Evolutionary conservation across 768 basidiomycete species (phyloP).

Genomic region (Hericium erinaceus): DNA sequence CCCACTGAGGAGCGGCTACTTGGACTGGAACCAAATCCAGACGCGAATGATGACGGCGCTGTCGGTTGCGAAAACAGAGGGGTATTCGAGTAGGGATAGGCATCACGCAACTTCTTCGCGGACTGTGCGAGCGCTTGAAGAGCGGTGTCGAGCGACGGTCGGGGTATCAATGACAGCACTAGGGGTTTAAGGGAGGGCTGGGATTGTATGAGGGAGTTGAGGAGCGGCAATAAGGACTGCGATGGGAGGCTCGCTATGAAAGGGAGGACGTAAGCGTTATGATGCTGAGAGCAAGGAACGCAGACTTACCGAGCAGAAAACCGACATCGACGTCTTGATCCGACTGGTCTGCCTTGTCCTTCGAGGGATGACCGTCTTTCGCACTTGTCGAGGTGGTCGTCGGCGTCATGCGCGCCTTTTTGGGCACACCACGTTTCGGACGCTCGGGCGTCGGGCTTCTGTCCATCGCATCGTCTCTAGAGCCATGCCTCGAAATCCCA

Average conservation of each 20-base stretch:
- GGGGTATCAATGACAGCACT: constrained; percentile 71
- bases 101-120: constrained; percentile 67
- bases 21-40: constrained; percentile 18
- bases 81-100: constrained; percentile 70
- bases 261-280: constrained; percentile 8
- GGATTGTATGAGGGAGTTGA: constrained; percentile 55
- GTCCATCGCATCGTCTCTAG: constrained; percentile 70
- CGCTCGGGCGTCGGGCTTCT: constrained; percentile 79
- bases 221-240: constrained; percentile 64
- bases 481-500: constrained; percentile 17
- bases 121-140: constrained; percentile 58
- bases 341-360: constrained; percentile 39
- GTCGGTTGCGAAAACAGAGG: constrained; percentile 24
- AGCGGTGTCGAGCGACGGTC: constrained; percentile 74
- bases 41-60: constrained; percentile 24
- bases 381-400: constrained; percentile 17
- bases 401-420: constrained; percentile 47
- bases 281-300: background rate
- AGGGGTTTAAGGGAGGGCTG: constrained; percentile 66
- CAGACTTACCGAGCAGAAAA: constrained; percentile 59
- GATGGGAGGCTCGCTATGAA: constrained; percentile 67
- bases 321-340: constrained; percentile 71
- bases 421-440: constrained; percentile 58
- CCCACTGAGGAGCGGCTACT: constrained; percentile 16
- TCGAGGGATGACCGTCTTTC: constrained; percentile 31